Evolutionary conservation across 306 rosid species (phyloP).

Genomic region (Lithocarpus polystachyus): DNA sequence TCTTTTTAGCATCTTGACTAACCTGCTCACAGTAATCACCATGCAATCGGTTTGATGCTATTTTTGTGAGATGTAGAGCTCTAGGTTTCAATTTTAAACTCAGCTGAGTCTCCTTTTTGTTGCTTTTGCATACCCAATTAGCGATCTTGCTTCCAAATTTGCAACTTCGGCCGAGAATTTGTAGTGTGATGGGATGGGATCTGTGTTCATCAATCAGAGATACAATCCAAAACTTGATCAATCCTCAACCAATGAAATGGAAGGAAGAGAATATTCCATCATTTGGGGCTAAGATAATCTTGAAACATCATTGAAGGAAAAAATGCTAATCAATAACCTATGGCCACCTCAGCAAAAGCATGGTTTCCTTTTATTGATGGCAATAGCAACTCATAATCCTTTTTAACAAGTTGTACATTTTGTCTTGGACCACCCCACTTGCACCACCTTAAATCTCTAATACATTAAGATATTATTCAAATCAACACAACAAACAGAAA

Average conservation of each 20-base stretch:
- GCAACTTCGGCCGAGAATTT: background rate
- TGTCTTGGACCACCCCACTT: constrained; percentile 55
- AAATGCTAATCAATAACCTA: background rate
- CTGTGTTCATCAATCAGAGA: background rate
- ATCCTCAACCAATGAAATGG: background rate
- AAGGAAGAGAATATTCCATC: background rate
- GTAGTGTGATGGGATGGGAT: background rate
- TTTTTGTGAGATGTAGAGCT: no score
- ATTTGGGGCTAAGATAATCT: background rate
- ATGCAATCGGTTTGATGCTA: no score
- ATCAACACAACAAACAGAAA: constrained; percentile 32
- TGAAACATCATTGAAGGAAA: background rate
- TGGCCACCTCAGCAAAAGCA: constrained; percentile 3
- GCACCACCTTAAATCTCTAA: constrained; percentile 21
- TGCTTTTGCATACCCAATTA: no score
- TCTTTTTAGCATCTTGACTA: no score
- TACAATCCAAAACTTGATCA: background rate
- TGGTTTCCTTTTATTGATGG: constrained; percentile 10
- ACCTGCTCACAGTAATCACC: no score
- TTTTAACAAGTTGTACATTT: constrained; percentile 18
- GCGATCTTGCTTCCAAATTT: background rate
- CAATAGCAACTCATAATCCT: constrained; percentile 1
- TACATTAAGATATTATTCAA: constrained; percentile 17
- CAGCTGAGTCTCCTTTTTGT: no score
- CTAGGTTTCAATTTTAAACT: no score